A percentile compares a stretch with the other conserved stretches of the same genome.
These are phyloP conservation scores for Erodium chrysanthum DNA, from an alignment of 441 rosid genomes.

Conservation along the genomic window DNA sequence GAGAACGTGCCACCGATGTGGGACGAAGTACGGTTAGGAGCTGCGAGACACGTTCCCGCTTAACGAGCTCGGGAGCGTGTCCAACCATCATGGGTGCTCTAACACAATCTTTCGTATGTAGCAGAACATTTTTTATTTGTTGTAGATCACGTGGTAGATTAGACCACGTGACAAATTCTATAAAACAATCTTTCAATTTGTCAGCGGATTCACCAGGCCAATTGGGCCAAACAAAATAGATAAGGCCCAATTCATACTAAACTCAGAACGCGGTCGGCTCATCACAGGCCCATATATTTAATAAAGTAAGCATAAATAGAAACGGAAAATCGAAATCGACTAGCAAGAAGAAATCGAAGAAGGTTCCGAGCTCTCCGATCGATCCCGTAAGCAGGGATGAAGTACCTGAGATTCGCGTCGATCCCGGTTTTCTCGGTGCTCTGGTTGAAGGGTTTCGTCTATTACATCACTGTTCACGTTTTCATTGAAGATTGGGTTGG, in stretches of 20 bases:
- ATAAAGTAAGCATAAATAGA: background rate
- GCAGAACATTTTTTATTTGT: no score
- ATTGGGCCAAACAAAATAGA: no score
- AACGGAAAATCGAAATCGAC: background rate
- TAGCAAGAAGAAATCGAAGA: background rate
- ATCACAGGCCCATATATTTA: background rate
- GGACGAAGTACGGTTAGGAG: no score
- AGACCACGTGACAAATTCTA: no score
- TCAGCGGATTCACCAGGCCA: no score
- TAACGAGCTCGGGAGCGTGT: no score
- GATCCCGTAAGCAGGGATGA: slow-evolving; percentile 29
- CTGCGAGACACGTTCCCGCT: no score
- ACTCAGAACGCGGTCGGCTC: background rate
- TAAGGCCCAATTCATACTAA: background rate
- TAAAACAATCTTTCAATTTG: no score
- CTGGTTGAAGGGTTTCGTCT: slow-evolving; percentile 44
- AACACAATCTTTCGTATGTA: no score
- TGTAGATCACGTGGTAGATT: no score
- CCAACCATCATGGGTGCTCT: no score
- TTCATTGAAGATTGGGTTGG: slow-evolving; percentile 58
- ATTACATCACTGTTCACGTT: slow-evolving; percentile 51
- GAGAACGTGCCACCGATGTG: no score
- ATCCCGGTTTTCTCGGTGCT: slow-evolving; percentile 46
- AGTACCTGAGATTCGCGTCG: slow-evolving; percentile 44
- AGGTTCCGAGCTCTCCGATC: background rate